Evolutionary conservation across 2,329 filamentous ascomycete genomes (phyloP).

Genomic region (Colletotrichum spaethianum): DNA sequence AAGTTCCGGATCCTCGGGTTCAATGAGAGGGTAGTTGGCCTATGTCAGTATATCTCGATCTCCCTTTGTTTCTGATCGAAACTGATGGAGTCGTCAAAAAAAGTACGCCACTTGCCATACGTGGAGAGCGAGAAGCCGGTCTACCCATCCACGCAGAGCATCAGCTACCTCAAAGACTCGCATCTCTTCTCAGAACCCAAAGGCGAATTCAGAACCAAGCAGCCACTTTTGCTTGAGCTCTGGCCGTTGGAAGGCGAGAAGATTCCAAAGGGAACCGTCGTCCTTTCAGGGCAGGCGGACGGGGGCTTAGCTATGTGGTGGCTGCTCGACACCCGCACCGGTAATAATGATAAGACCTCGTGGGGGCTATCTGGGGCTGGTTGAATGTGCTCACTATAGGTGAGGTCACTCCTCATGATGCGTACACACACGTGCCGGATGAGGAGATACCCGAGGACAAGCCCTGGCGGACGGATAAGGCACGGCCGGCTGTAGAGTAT

Average conservation of each 20-base stretch:
- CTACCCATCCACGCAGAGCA: background rate
- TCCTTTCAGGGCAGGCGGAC: background rate
- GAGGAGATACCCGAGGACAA: background rate
- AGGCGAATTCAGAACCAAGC: background rate
- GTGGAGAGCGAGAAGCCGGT: constrained; percentile 3
- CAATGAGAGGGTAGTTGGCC: background rate
- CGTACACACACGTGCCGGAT: background rate
- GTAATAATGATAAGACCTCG: background rate
- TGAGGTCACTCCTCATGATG: background rate
- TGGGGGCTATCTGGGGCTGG: background rate
- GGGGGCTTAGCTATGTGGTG: background rate
- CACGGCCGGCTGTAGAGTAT: background rate
- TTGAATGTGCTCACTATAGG: background rate
- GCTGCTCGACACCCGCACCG: background rate
- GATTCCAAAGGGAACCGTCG: background rate
- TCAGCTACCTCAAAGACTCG: background rate
- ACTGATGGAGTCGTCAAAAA: background rate
- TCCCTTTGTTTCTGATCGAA: background rate
- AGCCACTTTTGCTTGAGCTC: constrained; percentile 1
- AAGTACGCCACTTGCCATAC: background rate
- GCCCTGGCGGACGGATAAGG: constrained; percentile 5
- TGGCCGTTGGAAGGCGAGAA: background rate
- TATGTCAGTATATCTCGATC: background rate
- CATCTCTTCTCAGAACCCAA: background rate
- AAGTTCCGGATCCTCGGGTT: background rate